Evolutionary conservation across 768 basidiomycete species (phyloP).

Genomic region (Calocybe cyanea): DNA sequence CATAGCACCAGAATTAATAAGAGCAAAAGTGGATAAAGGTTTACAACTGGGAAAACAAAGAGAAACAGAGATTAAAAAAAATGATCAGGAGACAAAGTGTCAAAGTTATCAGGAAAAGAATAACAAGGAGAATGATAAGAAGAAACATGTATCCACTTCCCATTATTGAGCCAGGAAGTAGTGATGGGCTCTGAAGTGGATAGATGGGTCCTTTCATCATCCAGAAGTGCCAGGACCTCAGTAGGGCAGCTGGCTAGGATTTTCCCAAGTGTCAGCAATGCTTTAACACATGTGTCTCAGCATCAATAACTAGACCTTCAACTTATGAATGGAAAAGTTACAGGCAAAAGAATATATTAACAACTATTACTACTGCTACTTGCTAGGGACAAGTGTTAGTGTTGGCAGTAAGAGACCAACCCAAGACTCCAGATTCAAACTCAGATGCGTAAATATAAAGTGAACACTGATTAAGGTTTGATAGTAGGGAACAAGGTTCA

Average conservation of each 20-base stretch:
- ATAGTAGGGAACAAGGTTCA: too few species aligned
- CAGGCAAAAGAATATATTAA: too few species aligned
- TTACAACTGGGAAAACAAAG: slow-evolving; percentile 27
- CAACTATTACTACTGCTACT: too few species aligned
- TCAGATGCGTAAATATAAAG: too few species aligned
- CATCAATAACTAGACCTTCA: too few species aligned
- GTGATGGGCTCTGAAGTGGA: neutral
- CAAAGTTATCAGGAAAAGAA: slow-evolving; percentile 1
- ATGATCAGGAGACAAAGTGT: slow-evolving; percentile 14
- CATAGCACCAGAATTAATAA: slow-evolving; percentile 35
- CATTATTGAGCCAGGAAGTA: neutral
- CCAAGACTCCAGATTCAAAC: too few species aligned
- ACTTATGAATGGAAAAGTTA: too few species aligned
- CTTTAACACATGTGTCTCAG: too few species aligned
- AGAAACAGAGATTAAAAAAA: slow-evolving; percentile 25
- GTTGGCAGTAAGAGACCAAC: too few species aligned
- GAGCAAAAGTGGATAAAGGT: slow-evolving; percentile 28
- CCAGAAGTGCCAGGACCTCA: slow-evolving; percentile 25
- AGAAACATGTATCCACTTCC: neutral
- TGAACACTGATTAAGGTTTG: too few species aligned
- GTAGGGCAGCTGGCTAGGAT: slow-evolving; percentile 24
- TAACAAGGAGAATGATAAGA: neutral
- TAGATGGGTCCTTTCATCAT: slow-evolving; percentile 22
- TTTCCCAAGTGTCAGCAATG: slow-evolving; percentile 26
- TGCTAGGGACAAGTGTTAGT: too few species aligned